Base-by-base conservation (phyloP, 306 rosid genomes). In the Prunus campanulata region DNA sequence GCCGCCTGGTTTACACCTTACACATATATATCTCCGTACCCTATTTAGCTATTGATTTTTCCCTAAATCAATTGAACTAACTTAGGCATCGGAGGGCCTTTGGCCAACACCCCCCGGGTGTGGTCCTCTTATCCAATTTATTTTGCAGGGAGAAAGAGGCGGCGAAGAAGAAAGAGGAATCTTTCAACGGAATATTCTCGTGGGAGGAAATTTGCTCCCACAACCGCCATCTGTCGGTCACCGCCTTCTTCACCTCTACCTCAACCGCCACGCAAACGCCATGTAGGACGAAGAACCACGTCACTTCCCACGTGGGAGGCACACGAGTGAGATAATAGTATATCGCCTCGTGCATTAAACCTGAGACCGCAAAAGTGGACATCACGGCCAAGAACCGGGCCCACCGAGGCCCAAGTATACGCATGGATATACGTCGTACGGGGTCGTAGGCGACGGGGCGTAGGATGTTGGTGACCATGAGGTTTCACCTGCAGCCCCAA, bases 401-500 rank as follows among this genome's bases (percentile, higher is more conserved):
- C 78, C 67, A 70, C 4, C 6, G 6, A 0, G 32, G 74, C 9
- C 94, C 91, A 14, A 88, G 9, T 0, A 76, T 0, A 0, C 5
- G 16, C 0, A 18, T 25, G 0, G 16, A 44, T 0, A 78, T 1
- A 25, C 25, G 15, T 0, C 82, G 66, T 0, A 75, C 14, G 0
- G 95, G 97, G 0, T 70, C 11, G 77, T 86, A 91, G 1, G 87
- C 71, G 16, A 86, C 56, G 11, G 85, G 88, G 8, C 89, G 88
- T 29, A 92, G 85, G n/a, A 86, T 83, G 74, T 77, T 62, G 0
- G 96, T 61, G 42, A 89, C 93, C 91, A 86, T 84, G 47, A 90
- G 95, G 52, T 95, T 95, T 97, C 93, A 95, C 51, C 97, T 75
- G 2, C 80, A 89, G 11, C 97, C 92, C 97, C 97, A 95, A 8